A percentile compares a stretch with the other conserved stretches of the same genome.
Conservation (phyloP, 176 grass and related monocot species). For the Pontederia crassipes region DNA sequence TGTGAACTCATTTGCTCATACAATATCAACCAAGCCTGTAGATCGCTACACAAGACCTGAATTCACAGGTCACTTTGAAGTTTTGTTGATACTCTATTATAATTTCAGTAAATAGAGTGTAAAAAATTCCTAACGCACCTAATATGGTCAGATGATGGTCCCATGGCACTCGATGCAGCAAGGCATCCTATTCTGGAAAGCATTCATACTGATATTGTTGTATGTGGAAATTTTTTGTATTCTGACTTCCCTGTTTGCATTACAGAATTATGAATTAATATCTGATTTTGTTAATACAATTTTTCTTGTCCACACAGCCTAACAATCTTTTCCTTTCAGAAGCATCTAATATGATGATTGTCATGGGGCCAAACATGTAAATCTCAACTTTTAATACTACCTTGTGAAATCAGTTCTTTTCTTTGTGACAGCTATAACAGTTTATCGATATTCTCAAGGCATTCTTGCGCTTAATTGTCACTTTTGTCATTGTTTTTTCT, state of each 20-base stretch:
- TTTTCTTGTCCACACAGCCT: slow-evolving; percentile 40
- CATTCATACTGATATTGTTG: slow-evolving; percentile 72
- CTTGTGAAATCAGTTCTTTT: no score
- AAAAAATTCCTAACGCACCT: neutral
- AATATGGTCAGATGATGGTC: slow-evolving; percentile 59
- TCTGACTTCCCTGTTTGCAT: neutral
- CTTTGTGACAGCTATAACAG: no score
- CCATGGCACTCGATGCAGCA: slow-evolving; percentile 87
- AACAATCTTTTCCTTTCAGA: slow-evolving; percentile 92
- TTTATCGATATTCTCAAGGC: neutral
- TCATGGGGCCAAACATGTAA: slow-evolving; percentile 97
- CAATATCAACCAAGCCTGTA: slow-evolving; percentile 74
- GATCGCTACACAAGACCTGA: slow-evolving; percentile 77
- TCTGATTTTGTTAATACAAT: slow-evolving; percentile 19
- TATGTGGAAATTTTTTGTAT: slow-evolving; percentile 20
- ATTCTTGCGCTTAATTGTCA: neutral
- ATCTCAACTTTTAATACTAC: neutral
- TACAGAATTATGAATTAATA: slow-evolving; percentile 16
- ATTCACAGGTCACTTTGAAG: slow-evolving; percentile 45
- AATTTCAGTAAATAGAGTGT: neutral
- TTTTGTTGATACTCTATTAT: slow-evolving; percentile 4
- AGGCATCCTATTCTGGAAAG: slow-evolving; percentile 91
- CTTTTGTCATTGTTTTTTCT: slow-evolving; percentile 16
- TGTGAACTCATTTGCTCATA: slow-evolving; percentile 93
- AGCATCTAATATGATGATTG: slow-evolving; percentile 96